Evolutionary conservation across 2,329 filamentous ascomycete species (phyloP).

Genomic region (Rugonectria rugulosa): DNA sequence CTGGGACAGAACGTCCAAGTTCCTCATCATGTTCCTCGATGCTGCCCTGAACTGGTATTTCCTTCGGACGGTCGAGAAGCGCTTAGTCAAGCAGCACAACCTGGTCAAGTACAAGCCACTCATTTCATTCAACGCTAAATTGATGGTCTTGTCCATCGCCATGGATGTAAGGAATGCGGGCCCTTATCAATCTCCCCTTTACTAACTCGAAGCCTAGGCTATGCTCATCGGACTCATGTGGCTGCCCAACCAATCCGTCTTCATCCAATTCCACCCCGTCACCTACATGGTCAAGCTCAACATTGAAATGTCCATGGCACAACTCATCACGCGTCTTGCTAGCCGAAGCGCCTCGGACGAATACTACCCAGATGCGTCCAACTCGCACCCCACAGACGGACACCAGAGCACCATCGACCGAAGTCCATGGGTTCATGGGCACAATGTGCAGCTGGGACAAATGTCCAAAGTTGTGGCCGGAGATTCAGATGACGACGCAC

Average conservation of each 20-base stretch:
- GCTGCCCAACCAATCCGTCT: constrained; percentile 43
- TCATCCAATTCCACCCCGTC: constrained; percentile 60
- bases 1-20: constrained; percentile 62
- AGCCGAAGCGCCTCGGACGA: constrained; percentile 25
- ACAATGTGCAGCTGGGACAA: constrained; percentile 26
- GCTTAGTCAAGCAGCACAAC: constrained; percentile 55
- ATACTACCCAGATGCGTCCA: constrained; percentile 29
- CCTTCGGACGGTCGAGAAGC: constrained; percentile 53
- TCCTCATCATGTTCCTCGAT: constrained; percentile 59
- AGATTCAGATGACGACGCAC: constrained; percentile 28
- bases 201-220: no score
- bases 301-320: no score
- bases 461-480: constrained; percentile 32
- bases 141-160: constrained; percentile 57
- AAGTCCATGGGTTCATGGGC: constrained; percentile 21
- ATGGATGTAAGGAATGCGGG: constrained; percentile 58
- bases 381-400: constrained; percentile 20
- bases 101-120: constrained; percentile 59
- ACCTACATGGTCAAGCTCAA: constrained; percentile 62
- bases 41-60: constrained; percentile 62
- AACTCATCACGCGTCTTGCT: constrained; percentile 59
- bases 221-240: constrained; percentile 46
- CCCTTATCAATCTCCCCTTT: no score
- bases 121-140: constrained; percentile 57
- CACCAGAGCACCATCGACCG: constrained; percentile 7